Conservation (phyloP, 805 yeast genomes). For the Starmerella bacillaris region DNA sequence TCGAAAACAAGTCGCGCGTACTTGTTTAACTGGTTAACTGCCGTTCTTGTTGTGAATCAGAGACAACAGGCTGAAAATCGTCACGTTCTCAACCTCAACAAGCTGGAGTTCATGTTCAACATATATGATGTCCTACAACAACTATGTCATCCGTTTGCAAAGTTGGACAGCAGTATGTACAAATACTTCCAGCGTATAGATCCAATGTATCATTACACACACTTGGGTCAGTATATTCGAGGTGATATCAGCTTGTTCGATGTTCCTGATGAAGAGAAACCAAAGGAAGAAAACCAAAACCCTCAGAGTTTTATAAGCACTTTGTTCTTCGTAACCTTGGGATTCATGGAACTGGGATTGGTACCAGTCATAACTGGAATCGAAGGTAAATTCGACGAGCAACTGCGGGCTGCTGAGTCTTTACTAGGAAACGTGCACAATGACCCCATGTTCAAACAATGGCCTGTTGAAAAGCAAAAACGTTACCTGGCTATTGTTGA, state of each 20-base stretch:
- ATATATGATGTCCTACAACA: constrained; percentile 46
- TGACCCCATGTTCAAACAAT: neutral
- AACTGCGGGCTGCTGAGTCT: neutral
- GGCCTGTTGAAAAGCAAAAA: neutral
- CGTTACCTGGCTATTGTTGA: neutral
- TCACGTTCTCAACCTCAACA: constrained; percentile 43
- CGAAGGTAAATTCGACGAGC: neutral
- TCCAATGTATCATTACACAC: neutral
- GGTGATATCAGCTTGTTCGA: neutral
- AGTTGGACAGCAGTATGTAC: constrained; percentile 30
- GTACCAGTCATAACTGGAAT: neutral
- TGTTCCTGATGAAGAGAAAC: too few species aligned
- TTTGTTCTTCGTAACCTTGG: neutral
- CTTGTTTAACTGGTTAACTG: neutral
- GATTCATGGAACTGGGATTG: neutral
- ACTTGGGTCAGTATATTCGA: neutral
- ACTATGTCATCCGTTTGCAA: constrained; percentile 72
- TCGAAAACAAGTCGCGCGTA: too few species aligned
- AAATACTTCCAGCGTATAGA: neutral
- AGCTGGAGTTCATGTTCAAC: constrained; percentile 72
- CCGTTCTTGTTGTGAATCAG: constrained; percentile 62
- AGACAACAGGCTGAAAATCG: constrained; percentile 69
- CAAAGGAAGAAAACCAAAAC: too few species aligned
- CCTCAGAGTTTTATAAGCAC: neutral
- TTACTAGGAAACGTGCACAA: neutral